Evolutionary conservation across 371 early-diverging fungal genomes (phyloP), one percentile per base, ranked within the genome.

Genomic region (Mortierella sp.): DNA sequence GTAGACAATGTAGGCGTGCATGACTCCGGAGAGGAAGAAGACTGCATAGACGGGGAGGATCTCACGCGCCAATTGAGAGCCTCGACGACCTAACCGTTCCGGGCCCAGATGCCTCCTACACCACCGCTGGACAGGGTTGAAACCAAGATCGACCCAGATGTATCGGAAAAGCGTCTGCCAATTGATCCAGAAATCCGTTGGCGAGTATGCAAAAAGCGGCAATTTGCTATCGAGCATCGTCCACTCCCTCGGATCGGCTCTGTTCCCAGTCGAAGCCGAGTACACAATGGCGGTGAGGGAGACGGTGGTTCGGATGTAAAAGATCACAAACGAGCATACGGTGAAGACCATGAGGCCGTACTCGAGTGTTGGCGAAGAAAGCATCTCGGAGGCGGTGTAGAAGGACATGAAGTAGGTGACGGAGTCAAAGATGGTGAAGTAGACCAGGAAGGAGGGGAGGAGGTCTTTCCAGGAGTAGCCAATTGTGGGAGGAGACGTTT

Each of bases 131-230:
- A 74, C 65, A 4, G 86, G 86, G 18, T 79, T 35, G 48, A 77
- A 79, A 1, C 80, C 86, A 14, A 86, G 48, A 71, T 86, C 86
- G 27, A 86, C 82, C 86, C 86, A 86, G 1, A 86, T 72, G 27
- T 82, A 82, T 24, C 82, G 79, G 54, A 86, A 86, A 29, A 86
- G 73, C 1, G 82, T 79, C 27, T 86, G 86, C 86, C 86, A 86
- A 35, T 74, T 76, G 65, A 46, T 44, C 86, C 86, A 86, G 18
- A 86, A 77, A 4, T 86, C 80, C 4, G 70, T 72, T 2, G 86
- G 86, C 10, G 79, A 79, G 27, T 74, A 43, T 3, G 86, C 86
- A 72, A 86, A 82, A 16, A 80, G 75, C 3, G 86, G 86, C 1
- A 86, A 35, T 44, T 75, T 79, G 73, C 43, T 72, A 18, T 43